Evolutionary conservation across 2,329 filamentous ascomycete genomes (phyloP).

Genomic region (Colletotrichum sp.): DNA sequence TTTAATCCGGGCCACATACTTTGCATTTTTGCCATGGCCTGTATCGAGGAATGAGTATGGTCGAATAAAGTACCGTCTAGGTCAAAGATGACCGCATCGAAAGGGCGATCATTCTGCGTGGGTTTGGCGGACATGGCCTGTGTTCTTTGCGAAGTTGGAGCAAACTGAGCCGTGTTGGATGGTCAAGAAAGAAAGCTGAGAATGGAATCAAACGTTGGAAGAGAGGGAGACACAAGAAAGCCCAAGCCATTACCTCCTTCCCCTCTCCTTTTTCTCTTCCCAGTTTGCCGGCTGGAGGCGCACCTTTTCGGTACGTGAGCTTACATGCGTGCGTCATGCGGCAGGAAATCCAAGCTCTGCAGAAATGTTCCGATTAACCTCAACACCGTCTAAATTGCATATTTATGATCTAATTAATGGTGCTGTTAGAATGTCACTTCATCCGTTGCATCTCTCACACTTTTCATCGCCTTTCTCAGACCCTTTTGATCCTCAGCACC

Average conservation of each 20-base stretch:
- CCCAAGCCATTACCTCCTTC: too few relatives aligned
- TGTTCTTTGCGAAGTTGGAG: background rate
- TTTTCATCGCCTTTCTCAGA: constrained; percentile 26
- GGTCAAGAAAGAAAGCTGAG: background rate
- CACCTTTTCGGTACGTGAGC: background rate
- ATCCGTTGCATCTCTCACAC: constrained; percentile 29
- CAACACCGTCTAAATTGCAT: background rate
- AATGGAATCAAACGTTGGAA: too few relatives aligned
- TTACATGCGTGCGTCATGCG: background rate
- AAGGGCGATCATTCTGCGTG: background rate
- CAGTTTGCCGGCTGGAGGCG: too few relatives aligned
- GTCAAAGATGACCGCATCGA: background rate
- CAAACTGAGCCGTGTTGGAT: background rate
- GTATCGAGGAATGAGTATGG: background rate
- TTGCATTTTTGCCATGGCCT: background rate
- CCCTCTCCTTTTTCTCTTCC: too few relatives aligned
- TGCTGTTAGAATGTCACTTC: constrained; percentile 31
- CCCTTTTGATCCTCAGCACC: constrained; percentile 28
- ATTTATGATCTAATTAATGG: background rate
- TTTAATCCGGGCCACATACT: background rate
- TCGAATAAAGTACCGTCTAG: background rate
- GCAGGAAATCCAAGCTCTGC: too few relatives aligned
- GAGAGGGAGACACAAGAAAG: too few relatives aligned
- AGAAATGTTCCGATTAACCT: background rate
- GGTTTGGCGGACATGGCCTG: background rate